These are phyloP conservation scores for Saturnispora dispora DNA, from an alignment of 805 yeast genomes.

Conservation along the genomic window DNA sequence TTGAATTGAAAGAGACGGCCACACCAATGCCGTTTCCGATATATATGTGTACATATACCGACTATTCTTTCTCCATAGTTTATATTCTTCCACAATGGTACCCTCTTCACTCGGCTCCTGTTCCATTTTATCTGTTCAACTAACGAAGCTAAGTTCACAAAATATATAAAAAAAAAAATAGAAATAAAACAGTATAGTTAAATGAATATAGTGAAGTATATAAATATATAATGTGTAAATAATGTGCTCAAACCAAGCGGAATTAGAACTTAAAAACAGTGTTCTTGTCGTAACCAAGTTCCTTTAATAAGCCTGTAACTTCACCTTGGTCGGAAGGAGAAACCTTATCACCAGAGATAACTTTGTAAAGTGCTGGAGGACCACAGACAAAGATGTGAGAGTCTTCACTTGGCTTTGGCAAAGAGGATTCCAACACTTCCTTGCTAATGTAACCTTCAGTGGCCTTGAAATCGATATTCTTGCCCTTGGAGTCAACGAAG, in stretches of 20 bases:
- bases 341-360: constrained; percentile 76
- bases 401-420: constrained; percentile 57
- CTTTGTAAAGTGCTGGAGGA: constrained; percentile 85
- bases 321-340: constrained; percentile 94
- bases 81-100: constrained; percentile 56
- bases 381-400: constrained; percentile 86
- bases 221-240: constrained; percentile 2
- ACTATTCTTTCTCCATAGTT: constrained; percentile 73
- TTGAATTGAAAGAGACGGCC: constrained; percentile 77
- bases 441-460: constrained; percentile 68
- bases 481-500: constrained; percentile 58
- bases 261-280: constrained; percentile 79
- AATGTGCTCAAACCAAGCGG: neutral
- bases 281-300: constrained; percentile 78
- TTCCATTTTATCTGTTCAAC: neutral
- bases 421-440: constrained; percentile 52
- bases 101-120: constrained; percentile 4
- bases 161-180: neutral
- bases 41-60: constrained; percentile 78
- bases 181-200: neutral
- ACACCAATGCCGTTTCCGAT: constrained; percentile 65
- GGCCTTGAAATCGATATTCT: constrained; percentile 41
- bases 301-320: constrained; percentile 77
- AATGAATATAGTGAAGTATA: neutral
- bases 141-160: neutral